Evolutionary conservation across 768 basidiomycete genomes (phyloP).

Genomic region (Tylopilus sp.): DNA sequence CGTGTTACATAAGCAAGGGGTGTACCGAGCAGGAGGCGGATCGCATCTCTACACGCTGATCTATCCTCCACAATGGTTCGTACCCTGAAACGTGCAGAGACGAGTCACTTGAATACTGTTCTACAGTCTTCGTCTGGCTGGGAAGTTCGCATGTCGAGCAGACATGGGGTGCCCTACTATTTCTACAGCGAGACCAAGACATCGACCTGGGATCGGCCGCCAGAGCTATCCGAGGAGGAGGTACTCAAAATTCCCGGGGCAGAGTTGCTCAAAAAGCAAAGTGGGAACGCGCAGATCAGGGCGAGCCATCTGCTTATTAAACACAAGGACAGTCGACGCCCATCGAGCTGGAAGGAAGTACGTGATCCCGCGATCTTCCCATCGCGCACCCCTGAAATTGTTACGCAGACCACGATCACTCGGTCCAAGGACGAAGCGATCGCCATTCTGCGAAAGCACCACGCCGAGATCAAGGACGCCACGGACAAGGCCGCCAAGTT

Average conservation of each 20-base stretch:
- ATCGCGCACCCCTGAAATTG: neutral
- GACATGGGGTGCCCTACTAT: conserved; percentile 80
- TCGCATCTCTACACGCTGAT: conserved; percentile 9
- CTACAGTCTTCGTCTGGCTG: conserved; percentile 40
- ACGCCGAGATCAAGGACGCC: conserved; percentile 52
- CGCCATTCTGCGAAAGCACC: conserved; percentile 63
- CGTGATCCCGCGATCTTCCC: conserved; percentile 19
- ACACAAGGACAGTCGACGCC: conserved; percentile 74
- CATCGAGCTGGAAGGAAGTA: conserved; percentile 85
- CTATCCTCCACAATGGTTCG: conserved; percentile 22
- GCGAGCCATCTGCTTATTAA: conserved; percentile 97
- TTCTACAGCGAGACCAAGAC: conserved; percentile 68
- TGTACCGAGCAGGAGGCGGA: neutral
- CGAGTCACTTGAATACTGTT: conserved; percentile 3
- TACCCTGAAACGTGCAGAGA: neutral
- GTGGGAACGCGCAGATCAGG: conserved; percentile 74
- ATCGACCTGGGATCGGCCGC: conserved; percentile 77
- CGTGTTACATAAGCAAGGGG: conserved; percentile 14
- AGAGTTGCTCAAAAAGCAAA: conserved; percentile 41
- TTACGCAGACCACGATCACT: conserved; percentile 63
- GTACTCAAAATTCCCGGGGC: conserved; percentile 66
- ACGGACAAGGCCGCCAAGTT: conserved; percentile 55
- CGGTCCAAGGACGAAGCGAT: conserved; percentile 89
- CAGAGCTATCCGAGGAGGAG: conserved; percentile 52
- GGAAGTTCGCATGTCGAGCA: conserved; percentile 87